phyloP scores from a whole-genome alignment of 495 filamentous ascomycete genomes.

The Aspergillus hancockii region DNA sequence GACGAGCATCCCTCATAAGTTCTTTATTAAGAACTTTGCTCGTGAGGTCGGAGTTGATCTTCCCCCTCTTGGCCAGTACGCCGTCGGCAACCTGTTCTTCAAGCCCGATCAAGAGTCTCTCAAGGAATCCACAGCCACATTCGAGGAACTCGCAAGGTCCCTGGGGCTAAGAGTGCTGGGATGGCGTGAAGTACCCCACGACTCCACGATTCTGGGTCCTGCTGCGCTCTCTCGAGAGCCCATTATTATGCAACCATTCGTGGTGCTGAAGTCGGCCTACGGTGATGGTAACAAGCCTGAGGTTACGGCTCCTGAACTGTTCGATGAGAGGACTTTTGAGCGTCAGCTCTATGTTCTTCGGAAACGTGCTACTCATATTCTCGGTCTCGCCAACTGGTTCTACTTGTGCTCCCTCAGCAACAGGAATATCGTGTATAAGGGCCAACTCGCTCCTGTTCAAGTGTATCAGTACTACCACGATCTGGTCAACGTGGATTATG shows the following conservation, averaged over 20 bases:
- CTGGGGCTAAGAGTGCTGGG: slow-evolving; percentile 89
- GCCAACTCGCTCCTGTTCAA: slow-evolving; percentile 91
- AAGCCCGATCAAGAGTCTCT: slow-evolving; percentile 89
- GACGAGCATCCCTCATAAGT: slow-evolving; percentile 98
- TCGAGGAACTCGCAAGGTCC: slow-evolving; percentile 88
- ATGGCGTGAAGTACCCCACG: slow-evolving; percentile 93
- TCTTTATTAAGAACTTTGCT: slow-evolving; percentile 98
- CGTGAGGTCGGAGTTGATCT: slow-evolving; percentile 83
- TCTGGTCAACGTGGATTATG: slow-evolving; percentile 94
- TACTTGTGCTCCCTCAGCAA: slow-evolving; percentile 97
- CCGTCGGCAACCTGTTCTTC: slow-evolving; percentile 97
- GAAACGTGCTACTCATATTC: slow-evolving; percentile 91
- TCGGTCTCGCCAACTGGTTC: slow-evolving; percentile 98
- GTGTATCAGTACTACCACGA: slow-evolving; percentile 99
- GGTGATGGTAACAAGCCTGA: slow-evolving; percentile 83
- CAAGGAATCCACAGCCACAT: slow-evolving; percentile 80
- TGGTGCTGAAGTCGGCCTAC: slow-evolving; percentile 85
- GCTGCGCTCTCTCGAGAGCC: slow-evolving; percentile 94
- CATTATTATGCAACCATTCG: slow-evolving; percentile 91
- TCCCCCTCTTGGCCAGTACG: slow-evolving; percentile 90
- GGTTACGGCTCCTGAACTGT: slow-evolving; percentile 72
- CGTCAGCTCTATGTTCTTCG: slow-evolving; percentile 91
- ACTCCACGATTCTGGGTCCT: slow-evolving; percentile 90
- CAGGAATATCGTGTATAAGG: slow-evolving; percentile 99
- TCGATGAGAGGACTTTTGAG: slow-evolving; percentile 87